Evolutionary conservation across 192 early-diverging fungal species (phyloP), one percentile per base, ranked within the genome.

Genomic region (Rhizophagus clarus): DNA sequence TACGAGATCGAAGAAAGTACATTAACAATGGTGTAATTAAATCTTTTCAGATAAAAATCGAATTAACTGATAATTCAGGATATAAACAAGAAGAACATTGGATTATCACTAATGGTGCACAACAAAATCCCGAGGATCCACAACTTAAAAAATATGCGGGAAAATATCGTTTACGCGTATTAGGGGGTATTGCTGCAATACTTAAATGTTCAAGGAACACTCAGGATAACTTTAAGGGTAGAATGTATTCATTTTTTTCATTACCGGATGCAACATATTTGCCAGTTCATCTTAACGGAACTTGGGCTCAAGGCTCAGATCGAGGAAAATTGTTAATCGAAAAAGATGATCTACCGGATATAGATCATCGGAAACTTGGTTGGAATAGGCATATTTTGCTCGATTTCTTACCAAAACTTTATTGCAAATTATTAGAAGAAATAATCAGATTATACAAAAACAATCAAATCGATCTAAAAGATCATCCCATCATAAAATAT

Each of bases 341-440:
- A 76, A 72, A 72, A 28, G 60, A 62, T 40, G 15, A 40, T 22
- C 0, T 26, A 5, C 37, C 37, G 42, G 74, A 76, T 76, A 3
- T 62, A 31, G 74, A 76, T 61, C 42, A 49, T 72, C 70, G 15
- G 70, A 76, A 62, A 62, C 74, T 76, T 22, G 60, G 34, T 24
- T 76, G 74, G 74, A 76, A 76, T 61, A 62, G 61, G 29, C 37
- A 76, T 76, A 76, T 76, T 20, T 15, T 76, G 15, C 51, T 62
- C 2, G 34, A 62, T 17, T 60, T 76, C 20, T 37, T 76, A 12
- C 74, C 74, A 2, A 20, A 62, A 32, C 12, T 76, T 47, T 32
- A 72, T 72, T 49, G 45, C 24, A n/a, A 28, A 15, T 45, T 72
- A 22, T 14, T 72, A 3, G 15, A 49, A 49, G 24, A 72, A 72